phyloP scores from a whole-genome alignment of 306 rosid genomes.

The Corylus avellana region DNA sequence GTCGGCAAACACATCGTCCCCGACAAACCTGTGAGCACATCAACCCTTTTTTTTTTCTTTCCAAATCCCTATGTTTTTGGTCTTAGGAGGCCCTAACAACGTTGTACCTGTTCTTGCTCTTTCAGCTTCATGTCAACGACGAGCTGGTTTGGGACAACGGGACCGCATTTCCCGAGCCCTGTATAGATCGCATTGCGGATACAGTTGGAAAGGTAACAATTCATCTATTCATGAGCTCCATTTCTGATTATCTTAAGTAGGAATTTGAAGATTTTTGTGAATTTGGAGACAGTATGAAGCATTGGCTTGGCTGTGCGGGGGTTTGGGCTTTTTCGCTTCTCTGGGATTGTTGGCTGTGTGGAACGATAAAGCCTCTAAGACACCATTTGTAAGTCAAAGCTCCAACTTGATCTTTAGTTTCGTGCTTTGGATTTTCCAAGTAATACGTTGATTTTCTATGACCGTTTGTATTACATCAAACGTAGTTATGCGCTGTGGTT shows the following conservation, averaged over 20 bases:
- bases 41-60: slow-evolving; percentile 9
- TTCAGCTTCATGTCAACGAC: slow-evolving; percentile 72
- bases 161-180: slow-evolving; percentile 89
- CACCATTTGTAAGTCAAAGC: slow-evolving; percentile 63
- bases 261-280: not conserved
- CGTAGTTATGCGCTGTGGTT: not conserved
- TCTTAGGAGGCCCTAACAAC: not conserved
- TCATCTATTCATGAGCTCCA: not conserved
- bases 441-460: not conserved
- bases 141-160: slow-evolving; percentile 97
- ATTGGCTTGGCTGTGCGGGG: slow-evolving; percentile 94
- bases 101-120: slow-evolving; percentile 4
- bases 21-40: slow-evolving; percentile 61
- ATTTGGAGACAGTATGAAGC: slow-evolving; percentile 73
- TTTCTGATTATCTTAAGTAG: not conserved
- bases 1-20: slow-evolving; percentile 88
- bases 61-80: not conserved
- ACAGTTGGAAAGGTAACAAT: slow-evolving; percentile 79
- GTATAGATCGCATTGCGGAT: slow-evolving; percentile 94
- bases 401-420: not conserved
- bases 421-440: not conserved
- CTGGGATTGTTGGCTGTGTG: slow-evolving; percentile 81
- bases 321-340: slow-evolving; percentile 69
- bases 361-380: slow-evolving; percentile 90
- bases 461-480: not conserved